Conservation (phyloP, 2,329 filamentous ascomycete species). For the Delphinella strobiligena region DNA sequence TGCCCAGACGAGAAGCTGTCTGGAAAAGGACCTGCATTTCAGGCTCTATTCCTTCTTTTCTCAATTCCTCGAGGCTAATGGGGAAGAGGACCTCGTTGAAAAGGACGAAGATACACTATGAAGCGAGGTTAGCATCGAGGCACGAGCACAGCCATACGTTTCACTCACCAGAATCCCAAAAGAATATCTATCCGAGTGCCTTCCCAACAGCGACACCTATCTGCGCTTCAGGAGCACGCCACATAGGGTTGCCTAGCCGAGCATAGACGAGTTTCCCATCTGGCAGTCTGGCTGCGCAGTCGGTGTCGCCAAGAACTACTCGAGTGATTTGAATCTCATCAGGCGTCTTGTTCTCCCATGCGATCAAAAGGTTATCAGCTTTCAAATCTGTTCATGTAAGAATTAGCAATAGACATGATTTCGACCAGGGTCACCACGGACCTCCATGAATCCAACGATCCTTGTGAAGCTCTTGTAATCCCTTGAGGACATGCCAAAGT, state of each 20-base stretch:
- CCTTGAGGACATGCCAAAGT: not conserved
- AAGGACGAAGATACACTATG: not conserved
- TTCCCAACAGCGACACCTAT: not conserved
- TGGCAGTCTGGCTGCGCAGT: not conserved
- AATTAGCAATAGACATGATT: not conserved
- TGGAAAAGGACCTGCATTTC: not conserved
- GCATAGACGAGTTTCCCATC: slow-evolving; percentile 1
- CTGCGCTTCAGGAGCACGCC: slow-evolving; percentile 1
- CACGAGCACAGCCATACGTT: not conserved
- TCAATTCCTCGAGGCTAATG: not conserved
- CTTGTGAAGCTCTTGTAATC: not conserved
- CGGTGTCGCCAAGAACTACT: not conserved
- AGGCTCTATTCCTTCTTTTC: not conserved
- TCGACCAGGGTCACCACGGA: not conserved
- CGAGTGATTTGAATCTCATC: not conserved
- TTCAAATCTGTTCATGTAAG: not conserved
- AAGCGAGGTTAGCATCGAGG: not conserved
- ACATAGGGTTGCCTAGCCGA: not conserved
- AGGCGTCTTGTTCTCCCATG: not conserved
- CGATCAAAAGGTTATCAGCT: not conserved
- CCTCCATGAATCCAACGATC: not conserved
- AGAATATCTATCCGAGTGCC: not conserved
- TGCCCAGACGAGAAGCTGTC: not conserved
- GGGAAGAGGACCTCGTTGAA: not conserved
- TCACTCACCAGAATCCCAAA: slow-evolving; percentile 1